Percentiles rank a stretch among this genome's conserved stretches.
phyloP scores from a whole-genome alignment of 2,329 filamentous ascomycete genomes.

The Phyllosticta paracitricarpa region DNA sequence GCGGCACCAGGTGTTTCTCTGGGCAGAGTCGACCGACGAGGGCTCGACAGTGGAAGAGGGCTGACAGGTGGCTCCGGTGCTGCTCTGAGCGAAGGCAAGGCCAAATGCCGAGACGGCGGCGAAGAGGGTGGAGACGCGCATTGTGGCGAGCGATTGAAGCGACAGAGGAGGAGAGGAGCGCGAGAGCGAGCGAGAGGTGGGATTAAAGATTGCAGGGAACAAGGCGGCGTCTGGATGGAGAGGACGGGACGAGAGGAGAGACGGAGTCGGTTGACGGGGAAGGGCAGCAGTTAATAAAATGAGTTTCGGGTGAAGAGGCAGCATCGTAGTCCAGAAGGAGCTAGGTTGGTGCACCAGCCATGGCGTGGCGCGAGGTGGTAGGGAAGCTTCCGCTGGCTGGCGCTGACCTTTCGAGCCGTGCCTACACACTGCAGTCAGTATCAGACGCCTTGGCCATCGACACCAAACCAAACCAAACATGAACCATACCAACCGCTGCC shows the following conservation, averaged over 20 bases:
- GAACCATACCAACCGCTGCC: neutral
- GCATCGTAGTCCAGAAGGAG: constrained; percentile 11
- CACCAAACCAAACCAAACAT: too few relatives aligned
- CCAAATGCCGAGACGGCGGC: constrained; percentile 5
- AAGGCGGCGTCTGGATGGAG: neutral
- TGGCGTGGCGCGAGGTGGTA: neutral
- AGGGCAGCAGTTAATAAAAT: constrained; percentile 8
- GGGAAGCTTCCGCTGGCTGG: neutral
- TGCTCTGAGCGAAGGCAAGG: constrained; percentile 4
- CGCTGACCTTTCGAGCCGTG: neutral
- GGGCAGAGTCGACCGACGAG: constrained; percentile 25
- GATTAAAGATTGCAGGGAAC: constrained; percentile 4
- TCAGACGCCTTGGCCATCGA: neutral
- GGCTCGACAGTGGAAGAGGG: constrained; percentile 18
- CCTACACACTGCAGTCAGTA: neutral
- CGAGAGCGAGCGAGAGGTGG: neutral
- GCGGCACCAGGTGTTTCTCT: constrained; percentile 44
- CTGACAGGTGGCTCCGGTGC: neutral
- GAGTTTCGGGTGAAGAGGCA: constrained; percentile 8
- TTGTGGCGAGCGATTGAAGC: neutral
- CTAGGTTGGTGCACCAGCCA: constrained; percentile 6
- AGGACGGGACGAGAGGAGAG: constrained; percentile 1
- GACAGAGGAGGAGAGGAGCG: neutral
- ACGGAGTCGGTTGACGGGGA: neutral
- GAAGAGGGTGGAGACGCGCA: constrained; percentile 10